Evolutionary conservation across 83 land plant species (phyloP).

Genomic region (Picea abies): DNA sequence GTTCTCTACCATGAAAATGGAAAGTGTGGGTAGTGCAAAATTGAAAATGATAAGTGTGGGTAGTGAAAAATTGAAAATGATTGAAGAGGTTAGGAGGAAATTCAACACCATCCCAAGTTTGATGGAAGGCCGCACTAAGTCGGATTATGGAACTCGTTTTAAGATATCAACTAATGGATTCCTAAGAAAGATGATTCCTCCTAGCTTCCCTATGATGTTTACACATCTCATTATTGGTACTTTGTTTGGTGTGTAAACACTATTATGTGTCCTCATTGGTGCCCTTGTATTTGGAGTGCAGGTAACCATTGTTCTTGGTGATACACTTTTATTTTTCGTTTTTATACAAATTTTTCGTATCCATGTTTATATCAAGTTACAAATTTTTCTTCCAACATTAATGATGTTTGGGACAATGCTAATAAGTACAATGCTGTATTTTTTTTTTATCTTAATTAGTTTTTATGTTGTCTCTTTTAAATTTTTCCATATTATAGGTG

Average conservation of each 20-base stretch:
- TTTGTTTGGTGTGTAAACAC: constrained; percentile 75
- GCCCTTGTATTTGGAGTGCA: constrained; percentile 85
- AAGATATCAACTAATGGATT: constrained; percentile 76
- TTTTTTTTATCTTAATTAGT: no score
- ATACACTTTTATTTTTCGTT: no score
- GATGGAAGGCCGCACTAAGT: constrained; percentile 72
- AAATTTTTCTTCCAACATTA: constrained; percentile 87
- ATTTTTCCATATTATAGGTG: no score
- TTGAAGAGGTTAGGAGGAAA: constrained; percentile 80
- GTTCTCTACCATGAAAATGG: constrained; percentile 83
- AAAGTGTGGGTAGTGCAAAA: constrained; percentile 84
- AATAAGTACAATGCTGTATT: constrained; percentile 76
- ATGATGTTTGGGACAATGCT: constrained; percentile 94
- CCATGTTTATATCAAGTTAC: constrained; percentile 48
- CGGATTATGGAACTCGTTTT: constrained; percentile 74
- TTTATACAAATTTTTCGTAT: no score
- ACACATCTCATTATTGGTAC: constrained; percentile 80
- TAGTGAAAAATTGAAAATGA: constrained; percentile 75
- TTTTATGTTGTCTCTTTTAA: no score
- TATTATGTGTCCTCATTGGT: constrained; percentile 78
- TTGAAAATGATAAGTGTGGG: no score
- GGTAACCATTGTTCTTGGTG: constrained; percentile 24
- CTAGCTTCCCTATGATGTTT: constrained; percentile 76
- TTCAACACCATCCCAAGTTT: constrained; percentile 71
- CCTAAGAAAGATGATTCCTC: constrained; percentile 81